These are phyloP conservation scores for Annulohypoxylon nitens DNA, from an alignment of 495 filamentous ascomycete genomes.

Conservation along the genomic window DNA sequence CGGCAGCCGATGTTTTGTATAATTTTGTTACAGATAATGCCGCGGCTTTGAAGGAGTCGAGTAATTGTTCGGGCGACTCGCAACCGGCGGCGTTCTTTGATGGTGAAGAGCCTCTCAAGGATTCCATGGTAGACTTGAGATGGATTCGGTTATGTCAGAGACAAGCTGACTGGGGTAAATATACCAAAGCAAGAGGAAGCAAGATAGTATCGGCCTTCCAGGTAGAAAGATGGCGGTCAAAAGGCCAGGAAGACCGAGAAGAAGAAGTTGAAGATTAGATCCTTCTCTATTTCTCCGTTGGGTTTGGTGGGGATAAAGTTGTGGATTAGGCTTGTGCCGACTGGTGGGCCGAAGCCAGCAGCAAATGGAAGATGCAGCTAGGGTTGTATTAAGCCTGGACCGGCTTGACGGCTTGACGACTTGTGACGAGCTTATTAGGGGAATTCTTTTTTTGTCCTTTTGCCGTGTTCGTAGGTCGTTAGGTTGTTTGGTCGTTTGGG, in stretches of 20 bases:
- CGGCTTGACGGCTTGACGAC: constrained; percentile 18
- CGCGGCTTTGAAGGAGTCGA: constrained; percentile 90
- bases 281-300: constrained; percentile 42
- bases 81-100: constrained; percentile 38
- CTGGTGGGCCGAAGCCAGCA: constrained; percentile 39
- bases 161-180: neutral
- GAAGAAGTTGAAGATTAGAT: constrained; percentile 27
- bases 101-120: constrained; percentile 51
- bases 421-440: constrained; percentile 34
- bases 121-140: constrained; percentile 41
- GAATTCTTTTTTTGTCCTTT: neutral
- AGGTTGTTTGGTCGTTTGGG: neutral
- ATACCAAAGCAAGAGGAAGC: constrained; percentile 9
- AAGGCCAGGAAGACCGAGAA: constrained; percentile 9
- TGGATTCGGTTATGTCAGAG: constrained; percentile 6
- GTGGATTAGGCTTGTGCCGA: constrained; percentile 18
- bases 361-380: constrained; percentile 47
- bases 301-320: constrained; percentile 45
- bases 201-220: neutral
- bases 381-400: constrained; percentile 28
- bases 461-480: neutral
- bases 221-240: constrained; percentile 25
- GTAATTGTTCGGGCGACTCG: constrained; percentile 81
- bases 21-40: constrained; percentile 96
- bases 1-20: constrained; percentile 87